Evolutionary conservation across 1,139 yeast genomes (phyloP), one percentile per base, ranked within the genome.

Genomic region (Protomyces macrosporus): DNA sequence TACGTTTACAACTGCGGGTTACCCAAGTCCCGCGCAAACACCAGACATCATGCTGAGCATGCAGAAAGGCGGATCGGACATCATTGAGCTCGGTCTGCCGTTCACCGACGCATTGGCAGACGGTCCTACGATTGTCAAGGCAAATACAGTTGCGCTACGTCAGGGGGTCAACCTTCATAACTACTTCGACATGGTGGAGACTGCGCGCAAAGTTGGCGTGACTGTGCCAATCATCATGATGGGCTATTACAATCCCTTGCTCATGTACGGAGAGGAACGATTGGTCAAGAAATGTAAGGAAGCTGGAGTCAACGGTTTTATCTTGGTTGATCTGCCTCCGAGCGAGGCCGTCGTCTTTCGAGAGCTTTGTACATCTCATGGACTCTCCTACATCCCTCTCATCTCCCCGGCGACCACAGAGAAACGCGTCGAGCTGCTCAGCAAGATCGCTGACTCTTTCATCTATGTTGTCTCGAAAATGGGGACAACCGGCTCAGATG

Each of bases 61-160:
- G 78, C 98, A 93, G 78, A 88, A 83, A 54, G 98, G 96, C 68
- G 99, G 99, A 67, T 95, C 89, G 32, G 98, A 93, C 74, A 82
- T 93, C 68, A 89, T 93, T 69, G 99, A 93, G 77, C 78, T 93
- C 60, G 98, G 99, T 67, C 79, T 95, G 73, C 99, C 99, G 53
- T 93, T 93, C 75, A 87, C 97, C n/a, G 99, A 93, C 74, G 98
- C 99, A 53, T 90, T 93, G 72, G 99, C 98, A 52, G 99, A 93
- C 75, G 99, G 99, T 55, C 96, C 98, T 48, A 90, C 96, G 14
- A 93, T 93, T 71, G 98, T 93, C 76, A 84, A 79, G 45, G 90
- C 98, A 50, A 91, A 91, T 76, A 83, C 83, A 42, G 79, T 76
- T 32, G 95, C 98, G 10, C 81, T 93, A 69, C 81, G 83, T 39